Evolutionary conservation across 371 early-diverging fungal genomes (phyloP).

Genomic region (Choanephora cucurbitarum): DNA sequence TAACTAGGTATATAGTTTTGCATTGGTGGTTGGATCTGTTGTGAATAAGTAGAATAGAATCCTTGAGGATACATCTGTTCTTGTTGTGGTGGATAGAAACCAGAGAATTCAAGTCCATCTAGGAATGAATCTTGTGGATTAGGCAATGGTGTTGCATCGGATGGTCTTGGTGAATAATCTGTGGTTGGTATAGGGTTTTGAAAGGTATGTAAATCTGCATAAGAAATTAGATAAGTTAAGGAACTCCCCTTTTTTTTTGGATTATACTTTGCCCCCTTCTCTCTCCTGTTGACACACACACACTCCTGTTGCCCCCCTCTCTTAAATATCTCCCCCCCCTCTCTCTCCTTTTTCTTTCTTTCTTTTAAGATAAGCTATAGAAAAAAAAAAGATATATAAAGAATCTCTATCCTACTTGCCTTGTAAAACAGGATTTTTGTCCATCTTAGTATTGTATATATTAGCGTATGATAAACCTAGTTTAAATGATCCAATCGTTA

Average conservation of each 20-base stretch:
- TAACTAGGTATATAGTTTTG: constrained; percentile 7
- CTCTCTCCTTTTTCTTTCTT: constrained; percentile 1
- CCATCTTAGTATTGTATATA: constrained; percentile 18
- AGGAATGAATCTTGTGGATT: constrained; percentile 8
- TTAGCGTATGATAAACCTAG: background rate
- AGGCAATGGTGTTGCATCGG: constrained; percentile 7
- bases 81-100: constrained; percentile 5
- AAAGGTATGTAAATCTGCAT: constrained; percentile 27
- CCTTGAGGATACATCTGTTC: constrained; percentile 1
- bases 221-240: constrained; percentile 5
- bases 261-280: background rate
- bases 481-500: background rate
- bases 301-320: background rate
- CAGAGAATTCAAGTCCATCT: constrained; percentile 11
- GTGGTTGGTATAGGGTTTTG: constrained; percentile 10
- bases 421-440: constrained; percentile 23
- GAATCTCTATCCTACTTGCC: no score
- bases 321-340: background rate
- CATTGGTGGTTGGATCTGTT: constrained; percentile 2
- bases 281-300: no score
- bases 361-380: background rate
- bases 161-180: background rate
- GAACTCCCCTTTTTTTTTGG: background rate
- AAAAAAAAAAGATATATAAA: no score
- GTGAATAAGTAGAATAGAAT: constrained; percentile 4